Evolutionary conservation across 345 rosid species (phyloP).

Genomic region (Populus pruinosa): DNA sequence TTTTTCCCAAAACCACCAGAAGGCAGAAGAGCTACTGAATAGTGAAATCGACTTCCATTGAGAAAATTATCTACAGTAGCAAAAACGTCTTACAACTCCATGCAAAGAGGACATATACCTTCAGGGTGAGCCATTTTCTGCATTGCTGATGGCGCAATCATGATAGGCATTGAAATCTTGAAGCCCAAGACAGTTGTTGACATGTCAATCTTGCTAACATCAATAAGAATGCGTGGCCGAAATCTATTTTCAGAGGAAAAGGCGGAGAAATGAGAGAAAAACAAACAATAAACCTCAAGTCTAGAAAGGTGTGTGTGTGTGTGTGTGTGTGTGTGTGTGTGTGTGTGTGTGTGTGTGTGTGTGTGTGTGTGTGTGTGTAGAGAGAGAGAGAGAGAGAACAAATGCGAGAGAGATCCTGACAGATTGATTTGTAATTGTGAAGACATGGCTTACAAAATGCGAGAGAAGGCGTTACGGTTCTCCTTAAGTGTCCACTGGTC

Average conservation of each 20-base stretch:
- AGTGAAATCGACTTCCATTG: not conserved
- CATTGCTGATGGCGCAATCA: conserved; percentile 97
- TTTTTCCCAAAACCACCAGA: not conserved
- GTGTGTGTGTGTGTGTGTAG: too few species aligned
- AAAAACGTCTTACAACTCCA: not conserved
- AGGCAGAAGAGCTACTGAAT: not conserved
- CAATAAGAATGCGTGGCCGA: conserved; percentile 85
- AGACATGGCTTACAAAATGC: conserved; percentile 58
- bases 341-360: too few species aligned
- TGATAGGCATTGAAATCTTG: conserved; percentile 89
- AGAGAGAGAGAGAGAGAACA: too few species aligned
- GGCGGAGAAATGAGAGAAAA: not conserved
- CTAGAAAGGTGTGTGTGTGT: not conserved
- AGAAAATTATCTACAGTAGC: not conserved
- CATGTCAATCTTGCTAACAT: conserved; percentile 81
- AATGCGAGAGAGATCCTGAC: too few species aligned
- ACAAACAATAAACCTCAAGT: not conserved
- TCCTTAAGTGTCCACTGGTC: conserved; percentile 94
- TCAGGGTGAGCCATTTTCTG: conserved; percentile 99
- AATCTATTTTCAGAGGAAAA: conserved; percentile 41
- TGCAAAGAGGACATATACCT: conserved; percentile 31
- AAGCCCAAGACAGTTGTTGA: conserved; percentile 74
- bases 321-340: too few species aligned
- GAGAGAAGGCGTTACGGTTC: conserved; percentile 77
- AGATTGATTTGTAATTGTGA: not conserved